phyloP scores from a whole-genome alignment of 768 basidiomycete species.

The Mycena metata region DNA sequence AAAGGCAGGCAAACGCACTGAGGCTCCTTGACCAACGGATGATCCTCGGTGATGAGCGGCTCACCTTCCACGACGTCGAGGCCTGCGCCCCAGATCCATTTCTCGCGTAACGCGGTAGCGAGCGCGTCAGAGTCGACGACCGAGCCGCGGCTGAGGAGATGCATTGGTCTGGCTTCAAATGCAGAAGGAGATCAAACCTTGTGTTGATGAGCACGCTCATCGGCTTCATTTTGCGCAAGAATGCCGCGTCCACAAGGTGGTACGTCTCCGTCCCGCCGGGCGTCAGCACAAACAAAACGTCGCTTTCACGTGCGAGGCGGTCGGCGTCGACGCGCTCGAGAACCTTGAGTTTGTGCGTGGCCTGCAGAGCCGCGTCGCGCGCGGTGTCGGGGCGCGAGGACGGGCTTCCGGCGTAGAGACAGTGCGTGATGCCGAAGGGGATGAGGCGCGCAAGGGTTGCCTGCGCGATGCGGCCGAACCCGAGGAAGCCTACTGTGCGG shows the following conservation, averaged over 20 bases:
- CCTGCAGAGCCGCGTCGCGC: conserved; percentile 52
- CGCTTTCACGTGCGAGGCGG: conserved; percentile 81
- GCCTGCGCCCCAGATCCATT: conserved; percentile 92
- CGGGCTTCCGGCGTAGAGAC: conserved; percentile 76
- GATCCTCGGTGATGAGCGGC: conserved; percentile 77
- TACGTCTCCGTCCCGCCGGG: conserved; percentile 80
- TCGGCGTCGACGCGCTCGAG: conserved; percentile 73
- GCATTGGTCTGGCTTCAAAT: not conserved
- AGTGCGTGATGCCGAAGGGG: conserved; percentile 84
- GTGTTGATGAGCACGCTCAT: conserved; percentile 88
- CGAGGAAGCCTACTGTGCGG: conserved; percentile 90
- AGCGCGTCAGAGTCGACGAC: conserved; percentile 93
- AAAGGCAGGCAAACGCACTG: conserved; percentile 57
- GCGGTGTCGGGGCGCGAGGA: conserved; percentile 59
- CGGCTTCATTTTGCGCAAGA: conserved; percentile 89
- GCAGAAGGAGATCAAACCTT: conserved; percentile 38
- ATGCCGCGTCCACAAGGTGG: conserved; percentile 78
- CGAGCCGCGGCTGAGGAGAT: conserved; percentile 75
- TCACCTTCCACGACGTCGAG: conserved; percentile 96
- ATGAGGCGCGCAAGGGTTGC: conserved; percentile 83
- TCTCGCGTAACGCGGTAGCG: conserved; percentile 79
- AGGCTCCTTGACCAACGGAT: conserved; percentile 85
- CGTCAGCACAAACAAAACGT: conserved; percentile 87
- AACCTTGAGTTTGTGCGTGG: conserved; percentile 50
- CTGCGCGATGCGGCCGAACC: conserved; percentile 95